Percentiles rank a stretch among this genome's conserved stretches.
These are phyloP conservation scores for Raphanus sativus DNA, from an alignment of 345 rosid genomes.

Conservation along the genomic window DNA sequence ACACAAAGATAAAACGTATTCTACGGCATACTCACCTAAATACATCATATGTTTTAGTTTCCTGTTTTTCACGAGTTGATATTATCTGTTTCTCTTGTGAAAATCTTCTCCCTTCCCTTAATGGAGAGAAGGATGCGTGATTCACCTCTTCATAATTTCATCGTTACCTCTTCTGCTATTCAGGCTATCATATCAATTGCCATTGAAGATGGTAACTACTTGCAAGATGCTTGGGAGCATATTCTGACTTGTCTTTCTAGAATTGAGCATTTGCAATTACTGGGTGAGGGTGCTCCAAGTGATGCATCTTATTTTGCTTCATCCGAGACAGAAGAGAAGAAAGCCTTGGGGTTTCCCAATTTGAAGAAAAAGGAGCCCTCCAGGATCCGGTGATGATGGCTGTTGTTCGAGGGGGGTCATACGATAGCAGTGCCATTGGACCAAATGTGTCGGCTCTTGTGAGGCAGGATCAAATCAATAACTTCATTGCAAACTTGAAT, in stretches of 20 bases:
- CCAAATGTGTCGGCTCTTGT: conserved; percentile 63
- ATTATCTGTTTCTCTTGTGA: conserved; percentile 12
- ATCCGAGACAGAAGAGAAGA: conserved; percentile 77
- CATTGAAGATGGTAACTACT: conserved; percentile 91
- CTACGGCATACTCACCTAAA: neutral
- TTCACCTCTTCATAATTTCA: conserved; percentile 13
- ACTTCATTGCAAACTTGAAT: conserved; percentile 86
- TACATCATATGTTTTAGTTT: conserved; percentile 6
- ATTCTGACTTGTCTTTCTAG: conserved; percentile 93
- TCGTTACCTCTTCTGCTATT: conserved; percentile 23
- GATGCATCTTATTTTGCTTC: conserved; percentile 79
- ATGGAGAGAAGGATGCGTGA: conserved; percentile 7
- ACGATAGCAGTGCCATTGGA: conserved; percentile 77
- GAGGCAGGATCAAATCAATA: conserved; percentile 70
- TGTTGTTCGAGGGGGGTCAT: conserved; percentile 95
- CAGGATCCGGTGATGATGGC: conserved; percentile 96
- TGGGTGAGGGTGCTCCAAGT: conserved; percentile 96
- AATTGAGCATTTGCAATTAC: conserved; percentile 87
- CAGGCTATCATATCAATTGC: conserved; percentile 94
- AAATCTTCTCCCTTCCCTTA: conserved; percentile 7
- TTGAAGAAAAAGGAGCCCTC: conserved; percentile 79
- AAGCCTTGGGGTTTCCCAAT: conserved; percentile 59
- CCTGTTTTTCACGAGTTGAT: neutral
- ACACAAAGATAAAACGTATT: no score
- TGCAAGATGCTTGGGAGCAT: conserved; percentile 97